phyloP scores from a whole-genome alignment of 169 alveolate species.

The Cryptosporidium sp. region DNA sequence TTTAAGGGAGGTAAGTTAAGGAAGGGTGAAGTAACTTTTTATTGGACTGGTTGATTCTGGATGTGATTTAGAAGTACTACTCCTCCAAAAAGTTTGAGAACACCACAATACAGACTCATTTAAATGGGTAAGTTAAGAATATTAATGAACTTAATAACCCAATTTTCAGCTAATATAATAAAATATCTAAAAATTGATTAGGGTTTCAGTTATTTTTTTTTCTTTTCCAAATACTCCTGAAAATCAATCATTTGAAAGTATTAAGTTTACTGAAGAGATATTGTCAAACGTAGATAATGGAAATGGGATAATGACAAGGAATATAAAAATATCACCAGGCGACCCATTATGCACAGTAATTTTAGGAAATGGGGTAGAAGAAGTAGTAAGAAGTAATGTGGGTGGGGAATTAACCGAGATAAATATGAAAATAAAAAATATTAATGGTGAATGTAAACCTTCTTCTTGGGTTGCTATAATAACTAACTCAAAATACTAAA shows the following conservation, averaged over 20 bases:
- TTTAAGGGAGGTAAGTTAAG: conserved; percentile 40
- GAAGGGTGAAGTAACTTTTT: background rate
- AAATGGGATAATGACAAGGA: conserved; percentile 40
- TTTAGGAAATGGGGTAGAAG: conserved; percentile 1
- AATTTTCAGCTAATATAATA: background rate
- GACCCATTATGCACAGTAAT: conserved; percentile 23
- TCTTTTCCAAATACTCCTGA: background rate
- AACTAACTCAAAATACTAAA: conserved; percentile 10
- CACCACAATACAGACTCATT: conserved; percentile 48
- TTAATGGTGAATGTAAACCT: conserved; percentile 5
- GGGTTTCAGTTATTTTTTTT: conserved; percentile 42
- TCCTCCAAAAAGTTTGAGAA: conserved; percentile 16
- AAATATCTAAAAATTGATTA: background rate
- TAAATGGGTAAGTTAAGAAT: conserved; percentile 56
- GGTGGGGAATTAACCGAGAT: conserved; percentile 45
- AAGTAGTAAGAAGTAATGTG: conserved; percentile 25
- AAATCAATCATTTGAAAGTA: background rate
- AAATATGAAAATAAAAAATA: conserved; percentile 33
- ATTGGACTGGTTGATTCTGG: background rate
- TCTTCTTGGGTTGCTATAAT: conserved; percentile 60
- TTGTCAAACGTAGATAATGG: background rate
- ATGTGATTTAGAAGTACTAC: conserved; percentile 25
- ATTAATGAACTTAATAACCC: background rate
- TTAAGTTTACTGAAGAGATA: conserved; percentile 25
- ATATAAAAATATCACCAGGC: conserved; percentile 8